These are phyloP conservation scores for Nicotiana undulata DNA, from an alignment of 257 asterid genomes.

Conservation along the genomic window DNA sequence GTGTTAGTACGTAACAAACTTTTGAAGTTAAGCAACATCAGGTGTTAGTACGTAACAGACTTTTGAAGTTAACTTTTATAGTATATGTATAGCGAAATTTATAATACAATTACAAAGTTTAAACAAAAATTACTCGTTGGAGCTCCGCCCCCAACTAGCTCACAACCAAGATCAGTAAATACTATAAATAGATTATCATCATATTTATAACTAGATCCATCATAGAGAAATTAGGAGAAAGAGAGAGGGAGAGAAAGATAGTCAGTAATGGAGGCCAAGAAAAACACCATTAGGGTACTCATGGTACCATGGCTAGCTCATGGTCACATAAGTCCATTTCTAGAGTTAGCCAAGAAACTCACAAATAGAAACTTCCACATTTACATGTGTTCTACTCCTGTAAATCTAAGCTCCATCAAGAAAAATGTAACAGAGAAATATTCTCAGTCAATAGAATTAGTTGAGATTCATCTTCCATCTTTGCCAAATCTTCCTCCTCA, in stretches of 20 bases:
- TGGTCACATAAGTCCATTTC: constrained; percentile 11
- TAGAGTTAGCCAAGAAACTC: constrained; percentile 34
- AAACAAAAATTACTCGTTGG: too few species aligned
- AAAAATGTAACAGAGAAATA: constrained; percentile 14
- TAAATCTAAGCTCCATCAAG: constrained; percentile 35
- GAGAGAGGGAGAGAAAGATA: background rate
- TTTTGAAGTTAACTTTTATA: too few species aligned
- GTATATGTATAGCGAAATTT: too few species aligned
- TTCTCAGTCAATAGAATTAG: constrained; percentile 14
- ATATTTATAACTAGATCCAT: background rate
- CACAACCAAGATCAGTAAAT: background rate
- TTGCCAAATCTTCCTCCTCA: constrained; percentile 22
- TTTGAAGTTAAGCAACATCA: too few species aligned
- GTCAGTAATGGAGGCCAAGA: constrained; percentile 4
- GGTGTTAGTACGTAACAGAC: too few species aligned
- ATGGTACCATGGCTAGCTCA: constrained; percentile 10
- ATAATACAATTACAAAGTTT: too few species aligned
- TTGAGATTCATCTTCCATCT: constrained; percentile 31
- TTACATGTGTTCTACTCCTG: constrained; percentile 40
- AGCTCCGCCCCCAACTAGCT: background rate
- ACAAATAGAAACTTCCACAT: constrained; percentile 19
- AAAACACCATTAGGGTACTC: background rate
- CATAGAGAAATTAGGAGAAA: too few species aligned
- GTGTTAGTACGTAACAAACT: too few species aligned
- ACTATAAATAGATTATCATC: background rate